A percentile compares a stretch with the other conserved stretches of the same genome.
Conservation (phyloP, 2,329 filamentous ascomycete genomes). For the Claviceps humidiphila region DNA sequence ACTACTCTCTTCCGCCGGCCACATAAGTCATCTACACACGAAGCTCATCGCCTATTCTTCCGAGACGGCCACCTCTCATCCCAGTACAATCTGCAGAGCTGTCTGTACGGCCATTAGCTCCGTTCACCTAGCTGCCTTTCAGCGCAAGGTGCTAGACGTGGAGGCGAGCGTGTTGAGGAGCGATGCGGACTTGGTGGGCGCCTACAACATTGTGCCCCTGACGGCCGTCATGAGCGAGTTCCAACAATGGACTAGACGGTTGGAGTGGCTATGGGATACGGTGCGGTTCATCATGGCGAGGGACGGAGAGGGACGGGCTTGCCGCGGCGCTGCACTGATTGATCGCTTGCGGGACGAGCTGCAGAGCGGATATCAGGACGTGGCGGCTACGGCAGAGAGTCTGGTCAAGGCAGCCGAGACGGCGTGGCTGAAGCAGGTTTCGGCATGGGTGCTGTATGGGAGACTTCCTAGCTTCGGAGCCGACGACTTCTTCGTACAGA, state of each 20-base stretch:
- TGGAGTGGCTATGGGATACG: conserved; percentile 77
- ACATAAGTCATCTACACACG: conserved; percentile 66
- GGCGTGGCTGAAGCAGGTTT: conserved; percentile 82
- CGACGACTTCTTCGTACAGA: conserved; percentile 76
- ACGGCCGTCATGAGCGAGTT: conserved; percentile 77
- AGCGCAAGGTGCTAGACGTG: conserved; percentile 70
- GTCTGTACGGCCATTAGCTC: conserved; percentile 67
- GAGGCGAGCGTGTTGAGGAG: conserved; percentile 64
- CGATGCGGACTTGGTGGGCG: conserved; percentile 72
- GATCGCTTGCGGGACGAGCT: conserved; percentile 62
- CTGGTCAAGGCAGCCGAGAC: conserved; percentile 70
- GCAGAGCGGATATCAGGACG: conserved; percentile 78
- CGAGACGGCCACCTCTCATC: conserved; percentile 55
- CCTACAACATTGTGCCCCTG: conserved; percentile 84
- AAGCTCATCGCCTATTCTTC: conserved; percentile 55
- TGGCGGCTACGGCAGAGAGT: conserved; percentile 62
- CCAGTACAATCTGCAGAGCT: conserved; percentile 74
- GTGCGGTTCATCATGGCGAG: conserved; percentile 50
- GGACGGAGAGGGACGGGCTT: conserved; percentile 24
- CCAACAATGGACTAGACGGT: conserved; percentile 67
- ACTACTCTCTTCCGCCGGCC: conserved; percentile 63
- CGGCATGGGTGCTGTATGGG: conserved; percentile 84
- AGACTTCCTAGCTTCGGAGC: conserved; percentile 63
- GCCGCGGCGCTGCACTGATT: conserved; percentile 62
- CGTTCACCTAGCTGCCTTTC: conserved; percentile 66